Evolutionary conservation across 306 rosid genomes (phyloP).

Genomic region (Vicia sativa): DNA sequence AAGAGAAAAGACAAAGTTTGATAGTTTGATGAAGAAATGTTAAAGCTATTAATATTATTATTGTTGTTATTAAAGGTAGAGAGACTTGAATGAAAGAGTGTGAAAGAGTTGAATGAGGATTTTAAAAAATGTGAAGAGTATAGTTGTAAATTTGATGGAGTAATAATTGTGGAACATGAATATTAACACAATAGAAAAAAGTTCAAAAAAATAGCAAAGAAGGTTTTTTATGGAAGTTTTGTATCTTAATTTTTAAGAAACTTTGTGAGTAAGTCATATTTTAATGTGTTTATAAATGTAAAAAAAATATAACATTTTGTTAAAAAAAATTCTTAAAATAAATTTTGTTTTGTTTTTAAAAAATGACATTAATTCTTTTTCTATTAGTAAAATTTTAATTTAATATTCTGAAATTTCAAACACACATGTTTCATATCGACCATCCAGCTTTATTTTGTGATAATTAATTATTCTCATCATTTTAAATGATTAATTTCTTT

Average conservation of each 20-base stretch:
- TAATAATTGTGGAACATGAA: not conserved
- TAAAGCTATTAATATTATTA: conserved; percentile 7
- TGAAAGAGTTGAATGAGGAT: not conserved
- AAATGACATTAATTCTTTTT: too few species aligned
- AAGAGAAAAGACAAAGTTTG: conserved; percentile 40
- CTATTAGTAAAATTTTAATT: too few species aligned
- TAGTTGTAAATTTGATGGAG: not conserved
- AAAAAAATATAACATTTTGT: too few species aligned
- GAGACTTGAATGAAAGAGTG: conserved; percentile 33
- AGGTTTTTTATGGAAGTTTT: not conserved
- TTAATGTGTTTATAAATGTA: too few species aligned
- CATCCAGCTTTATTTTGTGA: too few species aligned
- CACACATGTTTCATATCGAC: too few species aligned
- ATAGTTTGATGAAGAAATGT: conserved; percentile 22
- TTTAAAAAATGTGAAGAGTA: not conserved
- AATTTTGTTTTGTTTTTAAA: too few species aligned
- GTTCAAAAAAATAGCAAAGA: not conserved
- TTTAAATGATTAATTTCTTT: too few species aligned
- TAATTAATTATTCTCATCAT: too few species aligned
- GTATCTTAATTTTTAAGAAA: not conserved
- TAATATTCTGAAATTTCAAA: too few species aligned
- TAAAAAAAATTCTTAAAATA: too few species aligned
- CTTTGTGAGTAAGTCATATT: not conserved
- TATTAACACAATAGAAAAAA: not conserved
- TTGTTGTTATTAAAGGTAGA: conserved; percentile 8